Evolutionary conservation across 2,329 filamentous ascomycete species (phyloP), one percentile per base, ranked within the genome.

Genomic region (Dactylonectria macrodidyma): DNA sequence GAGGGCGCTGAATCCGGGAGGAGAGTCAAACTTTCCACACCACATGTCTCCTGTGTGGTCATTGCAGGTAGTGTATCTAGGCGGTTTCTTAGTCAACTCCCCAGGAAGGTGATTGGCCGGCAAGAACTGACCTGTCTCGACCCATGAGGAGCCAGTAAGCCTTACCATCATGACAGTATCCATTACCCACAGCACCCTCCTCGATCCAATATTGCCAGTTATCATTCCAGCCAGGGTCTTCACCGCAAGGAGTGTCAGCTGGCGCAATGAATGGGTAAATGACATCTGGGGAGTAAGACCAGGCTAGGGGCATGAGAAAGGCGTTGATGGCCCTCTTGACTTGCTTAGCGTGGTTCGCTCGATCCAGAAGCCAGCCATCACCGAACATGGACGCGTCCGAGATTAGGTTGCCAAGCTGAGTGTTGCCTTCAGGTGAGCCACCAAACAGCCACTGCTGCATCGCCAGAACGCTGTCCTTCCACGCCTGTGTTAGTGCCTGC

Each of bases 331-430:
- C 47, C 3, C 61, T 47, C 41, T 68, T 69, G 3, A 68, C 57
- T 8, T 68, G 51, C 19, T 68, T 69, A 11, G 65, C 57, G 10
- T 69, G 67, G 0, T 68, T 61, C 1, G 44, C 57, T 11, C 67
- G 65, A 5, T 69, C 57, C 6, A 69, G 59, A 1, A 69, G 51
- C 67, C 67, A 68, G 14, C 44, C 59, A 5, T 69, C 67, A 0
- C 67, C 67, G 2, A 69, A 68, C 67, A 69, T 69, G 14, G 67
- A 68, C 4, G 67, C 67, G 3, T 68, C 67, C 0, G 65, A 68
- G 3, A 65, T 69, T 51, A 69, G 54, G 38, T 36, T 51, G 1
- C 65, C 65, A 3, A 69, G 61, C 36, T 68, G 56, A 12, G 46
- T 68, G 34, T 58, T 54, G 22, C 65, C 67, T 1, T 47, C 67